These are phyloP conservation scores for Rhodotorula sphaerocarpa DNA, from an alignment of 768 basidiomycete species.

Conservation along the genomic window DNA sequence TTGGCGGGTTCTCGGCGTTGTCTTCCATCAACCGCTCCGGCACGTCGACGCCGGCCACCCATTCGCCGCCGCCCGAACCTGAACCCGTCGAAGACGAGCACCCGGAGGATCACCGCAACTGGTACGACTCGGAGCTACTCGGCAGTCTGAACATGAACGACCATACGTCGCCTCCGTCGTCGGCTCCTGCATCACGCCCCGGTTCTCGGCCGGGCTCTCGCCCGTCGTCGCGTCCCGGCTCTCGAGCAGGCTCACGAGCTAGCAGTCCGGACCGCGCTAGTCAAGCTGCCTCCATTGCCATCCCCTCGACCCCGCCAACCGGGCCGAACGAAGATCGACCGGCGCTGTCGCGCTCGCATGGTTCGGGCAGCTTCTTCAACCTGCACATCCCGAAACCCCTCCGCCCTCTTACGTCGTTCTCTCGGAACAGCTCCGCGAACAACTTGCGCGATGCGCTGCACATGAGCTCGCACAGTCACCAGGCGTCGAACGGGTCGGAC, in stretches of 20 bases:
- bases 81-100: not conserved
- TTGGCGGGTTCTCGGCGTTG: slow-evolving; percentile 27
- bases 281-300: not conserved
- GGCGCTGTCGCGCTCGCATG: slow-evolving; percentile 11
- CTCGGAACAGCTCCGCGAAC: slow-evolving; percentile 19
- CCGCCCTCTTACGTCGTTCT: slow-evolving; percentile 35
- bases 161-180: slow-evolving; percentile 40
- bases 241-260: slow-evolving; percentile 17
- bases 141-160: slow-evolving; percentile 51
- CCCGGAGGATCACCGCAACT: slow-evolving; percentile 50
- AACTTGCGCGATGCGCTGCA: slow-evolving; percentile 19
- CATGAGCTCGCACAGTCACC: not conserved
- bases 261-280: slow-evolving; percentile 7
- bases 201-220: slow-evolving; percentile 43
- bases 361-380: slow-evolving; percentile 32
- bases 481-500: not conserved
- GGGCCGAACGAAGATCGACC: slow-evolving; percentile 10
- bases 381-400: slow-evolving; percentile 38
- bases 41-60: not conserved
- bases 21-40: slow-evolving; percentile 15
- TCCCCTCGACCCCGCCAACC: slow-evolving; percentile 1
- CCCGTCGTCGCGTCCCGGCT: slow-evolving; percentile 33
- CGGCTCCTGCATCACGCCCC: slow-evolving; percentile 24
- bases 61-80: not conserved
- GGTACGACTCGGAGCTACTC: slow-evolving; percentile 78